Conservation (phyloP, 805 yeast species). For the Wickerhamomyces queroliae region DNA sequence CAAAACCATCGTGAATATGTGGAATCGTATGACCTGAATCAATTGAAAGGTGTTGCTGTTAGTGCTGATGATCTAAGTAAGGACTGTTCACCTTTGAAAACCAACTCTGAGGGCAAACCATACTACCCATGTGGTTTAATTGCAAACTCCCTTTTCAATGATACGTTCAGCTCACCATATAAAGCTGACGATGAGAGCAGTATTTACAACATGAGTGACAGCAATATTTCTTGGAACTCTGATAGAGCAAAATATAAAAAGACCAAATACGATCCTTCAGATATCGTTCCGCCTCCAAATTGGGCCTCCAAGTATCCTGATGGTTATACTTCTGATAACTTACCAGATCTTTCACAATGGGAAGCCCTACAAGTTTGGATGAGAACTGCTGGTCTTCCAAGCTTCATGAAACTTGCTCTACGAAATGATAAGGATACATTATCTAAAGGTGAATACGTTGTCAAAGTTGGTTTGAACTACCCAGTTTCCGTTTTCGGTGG, state of each 20-base stretch:
- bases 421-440: constrained; percentile 59
- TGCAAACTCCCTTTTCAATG: constrained; percentile 90
- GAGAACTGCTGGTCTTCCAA: constrained; percentile 93
- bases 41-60: constrained; percentile 73
- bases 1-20: constrained; percentile 96
- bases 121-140: constrained; percentile 94
- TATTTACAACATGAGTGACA: constrained; percentile 23
- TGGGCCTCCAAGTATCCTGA: constrained; percentile 78
- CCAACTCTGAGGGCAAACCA: constrained; percentile 46
- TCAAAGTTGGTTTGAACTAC: constrained; percentile 68
- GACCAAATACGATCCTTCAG: constrained; percentile 58
- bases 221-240: constrained; percentile 79
- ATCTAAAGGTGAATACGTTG: constrained; percentile 60
- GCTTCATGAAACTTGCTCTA: constrained; percentile 72
- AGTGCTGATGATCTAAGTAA: constrained; percentile 40
- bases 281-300: constrained; percentile 91
- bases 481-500: constrained; percentile 85
- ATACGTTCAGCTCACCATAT: constrained; percentile 59
- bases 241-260: constrained; percentile 70
- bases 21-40: constrained; percentile 73
- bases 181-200: constrained; percentile 5
- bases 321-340: constrained; percentile 79
- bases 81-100: constrained; percentile 60
- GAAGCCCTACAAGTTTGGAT: constrained; percentile 95
- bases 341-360: constrained; percentile 74